Base-by-base conservation (phyloP, 2,329 filamentous ascomycete species). In the Gaeumannomyces sp. region DNA sequence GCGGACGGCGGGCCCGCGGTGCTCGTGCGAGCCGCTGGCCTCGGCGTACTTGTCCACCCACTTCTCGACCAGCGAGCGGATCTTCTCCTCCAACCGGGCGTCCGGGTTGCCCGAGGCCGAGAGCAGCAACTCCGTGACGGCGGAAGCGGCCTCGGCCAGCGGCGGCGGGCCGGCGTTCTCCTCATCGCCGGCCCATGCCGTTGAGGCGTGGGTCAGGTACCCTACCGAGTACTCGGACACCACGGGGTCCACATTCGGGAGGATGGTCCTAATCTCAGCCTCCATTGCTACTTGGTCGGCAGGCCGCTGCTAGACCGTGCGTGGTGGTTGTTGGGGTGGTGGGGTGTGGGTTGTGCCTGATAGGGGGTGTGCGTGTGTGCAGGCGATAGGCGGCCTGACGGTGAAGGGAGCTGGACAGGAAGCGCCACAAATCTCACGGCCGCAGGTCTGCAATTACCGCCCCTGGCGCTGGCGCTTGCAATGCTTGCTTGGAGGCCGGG, bases 171-270 rank as follows among this genome's bases (percentile, higher is more conserved):
- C 87, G 68, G 85, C 82, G 56, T 19, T 35, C 45, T 57, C 61
- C 63, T 86, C 83, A 16, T 84, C 93, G 63, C 88, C 86, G 67
- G 87, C 83, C 82, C 91, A 96, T 63, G 90, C 83, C 69, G 89
- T 93, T 61, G 93, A 95, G 61, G 95, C 95, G 82, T 99, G 94
- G 73, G 88, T 93, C 71, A 99, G 83, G 75, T 98, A 99, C 65
- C 95, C 95, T 69, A 92, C 91, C 59, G 93, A 95, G 78, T 97
- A 97, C 78, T 96, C 91, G 61, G 92, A 93, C 70, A 97, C 82
- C 68, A 96, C 84, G 66, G 90, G 91, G 78, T 97, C 93, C 71
- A 97, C 91, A 73, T 90, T 89, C 67, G 93, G 93, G 70, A 97
- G 86, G 70, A 92, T 86, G 67, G 89, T 82, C 79, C 89, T 90